Conservation (phyloP, 306 rosid species). For the Medicago lupulina region DNA sequence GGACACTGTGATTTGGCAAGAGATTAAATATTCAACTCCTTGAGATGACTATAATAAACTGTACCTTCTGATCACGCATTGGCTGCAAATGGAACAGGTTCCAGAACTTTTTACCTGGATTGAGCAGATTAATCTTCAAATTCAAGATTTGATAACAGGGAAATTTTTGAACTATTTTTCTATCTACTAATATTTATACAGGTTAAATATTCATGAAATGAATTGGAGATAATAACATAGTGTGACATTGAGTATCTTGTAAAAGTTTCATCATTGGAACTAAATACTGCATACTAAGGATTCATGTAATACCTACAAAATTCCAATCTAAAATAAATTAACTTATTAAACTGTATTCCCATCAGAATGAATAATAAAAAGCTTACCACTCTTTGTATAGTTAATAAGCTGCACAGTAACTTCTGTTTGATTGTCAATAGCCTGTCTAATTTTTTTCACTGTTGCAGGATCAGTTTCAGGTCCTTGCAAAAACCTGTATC, state of each 20-base stretch:
- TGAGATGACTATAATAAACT: neutral
- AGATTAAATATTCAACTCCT: neutral
- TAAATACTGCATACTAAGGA: neutral
- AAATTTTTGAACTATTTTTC: constrained; percentile 13
- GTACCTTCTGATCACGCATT: constrained; percentile 98
- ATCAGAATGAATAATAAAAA: constrained; percentile 1
- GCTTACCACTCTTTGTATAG: constrained; percentile 85
- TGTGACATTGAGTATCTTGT: constrained; percentile 21
- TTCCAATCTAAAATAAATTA: neutral
- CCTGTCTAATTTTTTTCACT: constrained; percentile 85
- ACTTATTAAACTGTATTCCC: neutral
- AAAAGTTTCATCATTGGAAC: constrained; percentile 16
- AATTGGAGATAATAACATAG: neutral
- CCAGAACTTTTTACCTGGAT: constrained; percentile 96
- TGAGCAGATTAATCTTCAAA: constrained; percentile 35
- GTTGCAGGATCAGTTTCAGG: constrained; percentile 96
- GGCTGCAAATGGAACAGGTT: constrained; percentile 96
- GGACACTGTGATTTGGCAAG: constrained; percentile 8
- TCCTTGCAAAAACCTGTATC: constrained; percentile 87
- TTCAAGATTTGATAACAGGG: constrained; percentile 5
- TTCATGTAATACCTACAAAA: neutral
- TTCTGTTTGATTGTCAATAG: constrained; percentile 88
- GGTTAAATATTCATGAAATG: constrained; percentile 6
- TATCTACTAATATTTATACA: neutral
- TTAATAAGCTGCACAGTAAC: constrained; percentile 95